These are phyloP conservation scores for Fonsecaea pedrosoi DNA, from an alignment of 2,329 filamentous ascomycete genomes.

Conservation along the genomic window DNA sequence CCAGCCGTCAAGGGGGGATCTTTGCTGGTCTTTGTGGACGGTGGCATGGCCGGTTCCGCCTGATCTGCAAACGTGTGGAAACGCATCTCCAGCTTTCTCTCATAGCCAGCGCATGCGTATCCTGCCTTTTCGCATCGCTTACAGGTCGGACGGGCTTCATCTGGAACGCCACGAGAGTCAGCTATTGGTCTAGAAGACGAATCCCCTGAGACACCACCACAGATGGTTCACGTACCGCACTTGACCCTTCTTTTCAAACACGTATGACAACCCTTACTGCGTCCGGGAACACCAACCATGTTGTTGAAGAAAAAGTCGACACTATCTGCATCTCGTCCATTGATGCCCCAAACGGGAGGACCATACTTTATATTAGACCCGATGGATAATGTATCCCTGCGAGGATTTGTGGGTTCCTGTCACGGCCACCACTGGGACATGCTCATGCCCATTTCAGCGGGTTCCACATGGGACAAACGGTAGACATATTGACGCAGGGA, in stretches of 20 bases:
- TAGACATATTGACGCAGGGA: conserved; percentile 3
- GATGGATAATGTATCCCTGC: conserved; percentile 13
- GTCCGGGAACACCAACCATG: conserved; percentile 37
- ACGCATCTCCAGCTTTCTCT: conserved; percentile 32
- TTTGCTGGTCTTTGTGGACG: conserved; percentile 27
- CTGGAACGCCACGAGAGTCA: conserved; percentile 24
- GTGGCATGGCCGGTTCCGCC: conserved; percentile 9
- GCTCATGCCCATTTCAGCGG: conserved; percentile 7
- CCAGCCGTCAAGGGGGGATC: background rate
- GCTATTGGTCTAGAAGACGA: conserved; percentile 18
- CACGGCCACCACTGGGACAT: background rate
- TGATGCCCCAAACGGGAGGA: conserved; percentile 28
- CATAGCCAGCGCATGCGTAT: conserved; percentile 32
- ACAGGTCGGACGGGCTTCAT: conserved; percentile 33
- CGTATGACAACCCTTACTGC: conserved; percentile 37
- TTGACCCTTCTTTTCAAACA: conserved; percentile 36
- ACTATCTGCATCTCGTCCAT: conserved; percentile 30
- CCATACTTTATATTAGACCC: conserved; percentile 24
- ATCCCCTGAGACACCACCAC: background rate
- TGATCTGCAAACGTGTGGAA: conserved; percentile 31
- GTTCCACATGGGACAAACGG: background rate
- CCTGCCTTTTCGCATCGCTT: conserved; percentile 35
- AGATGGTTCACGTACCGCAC: conserved; percentile 31
- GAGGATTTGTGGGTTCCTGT: conserved; percentile 7
- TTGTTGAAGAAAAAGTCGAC: conserved; percentile 18